phyloP scores from a whole-genome alignment of 225 moss, liverwort and hornwort genomes.

The Lunularia cruciata region DNA sequence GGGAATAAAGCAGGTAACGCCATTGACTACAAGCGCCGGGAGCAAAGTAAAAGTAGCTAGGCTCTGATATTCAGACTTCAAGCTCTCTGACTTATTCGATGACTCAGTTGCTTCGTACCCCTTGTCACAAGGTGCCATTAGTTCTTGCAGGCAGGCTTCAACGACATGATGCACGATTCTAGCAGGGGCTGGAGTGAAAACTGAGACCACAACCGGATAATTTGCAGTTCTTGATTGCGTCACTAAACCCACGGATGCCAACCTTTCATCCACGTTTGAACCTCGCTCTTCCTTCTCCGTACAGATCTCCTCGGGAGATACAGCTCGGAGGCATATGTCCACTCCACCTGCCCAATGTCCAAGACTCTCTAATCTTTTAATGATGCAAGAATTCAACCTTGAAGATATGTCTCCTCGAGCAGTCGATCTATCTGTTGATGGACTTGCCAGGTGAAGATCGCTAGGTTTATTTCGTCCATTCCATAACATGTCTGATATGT shows the following conservation, averaged over 20 bases:
- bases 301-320: neutral
- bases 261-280: neutral
- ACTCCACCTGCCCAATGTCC: conserved; percentile 35
- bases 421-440: neutral
- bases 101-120: neutral
- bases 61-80: neutral
- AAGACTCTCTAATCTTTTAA: conserved; percentile 10
- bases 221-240: conserved; percentile 10
- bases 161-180: neutral
- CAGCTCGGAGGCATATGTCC: conserved; percentile 11
- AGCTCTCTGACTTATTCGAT: neutral
- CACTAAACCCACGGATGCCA: neutral
- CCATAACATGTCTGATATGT: neutral
- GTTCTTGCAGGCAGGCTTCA: neutral
- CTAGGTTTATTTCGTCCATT: neutral
- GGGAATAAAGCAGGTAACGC: conserved; percentile 22
- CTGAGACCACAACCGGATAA: neutral
- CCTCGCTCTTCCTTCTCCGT: neutral
- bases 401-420: neutral
- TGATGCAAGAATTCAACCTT: neutral
- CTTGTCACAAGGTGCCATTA: conserved; percentile 2
- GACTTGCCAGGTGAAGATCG: neutral
- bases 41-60: neutral
- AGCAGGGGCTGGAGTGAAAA: conserved; percentile 25
- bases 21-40: conserved; percentile 24